Conservation (phyloP, 345 rosid species). For the Laguncularia racemosa region DNA sequence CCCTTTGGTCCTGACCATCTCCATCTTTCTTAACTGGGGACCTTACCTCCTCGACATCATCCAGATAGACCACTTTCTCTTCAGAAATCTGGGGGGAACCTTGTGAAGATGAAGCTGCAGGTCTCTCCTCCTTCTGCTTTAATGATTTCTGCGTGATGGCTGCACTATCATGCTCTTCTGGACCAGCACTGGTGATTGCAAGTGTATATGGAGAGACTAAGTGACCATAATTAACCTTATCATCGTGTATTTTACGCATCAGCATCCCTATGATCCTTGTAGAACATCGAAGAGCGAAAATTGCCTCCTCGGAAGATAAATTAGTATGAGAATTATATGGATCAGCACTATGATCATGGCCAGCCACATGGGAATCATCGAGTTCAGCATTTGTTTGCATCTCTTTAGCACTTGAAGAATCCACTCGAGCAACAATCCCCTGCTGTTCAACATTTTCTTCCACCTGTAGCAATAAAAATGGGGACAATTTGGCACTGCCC, state of each 20-base stretch:
- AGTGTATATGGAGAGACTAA: not conserved
- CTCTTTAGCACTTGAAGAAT: constrained; percentile 10
- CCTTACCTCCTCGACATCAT: constrained; percentile 45
- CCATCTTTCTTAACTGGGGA: constrained; percentile 18
- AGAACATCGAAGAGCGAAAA: not conserved
- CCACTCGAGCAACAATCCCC: constrained; percentile 4
- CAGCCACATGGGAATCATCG: constrained; percentile 12
- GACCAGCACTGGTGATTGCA: not conserved
- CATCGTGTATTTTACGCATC: no score
- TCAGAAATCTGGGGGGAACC: constrained; percentile 25
- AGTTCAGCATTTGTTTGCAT: constrained; percentile 7
- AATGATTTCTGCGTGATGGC: not conserved
- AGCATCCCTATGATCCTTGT: constrained; percentile 13
- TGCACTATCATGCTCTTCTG: constrained; percentile 9
- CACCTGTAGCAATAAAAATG: constrained; percentile 12
- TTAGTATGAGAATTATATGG: constrained; percentile 14
- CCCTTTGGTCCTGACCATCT: constrained; percentile 38
- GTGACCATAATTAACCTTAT: not conserved
- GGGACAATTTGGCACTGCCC: not conserved
- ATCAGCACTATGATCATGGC: not conserved
- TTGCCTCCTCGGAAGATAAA: no score
- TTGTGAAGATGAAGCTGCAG: constrained; percentile 24
- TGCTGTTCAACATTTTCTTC: constrained; percentile 11
- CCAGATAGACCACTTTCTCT: constrained; percentile 35
- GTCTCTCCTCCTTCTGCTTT: constrained; percentile 8